These are phyloP conservation scores for Oldenlandia corymbosa DNA, from an alignment of 257 asterid genomes.

Conservation along the genomic window DNA sequence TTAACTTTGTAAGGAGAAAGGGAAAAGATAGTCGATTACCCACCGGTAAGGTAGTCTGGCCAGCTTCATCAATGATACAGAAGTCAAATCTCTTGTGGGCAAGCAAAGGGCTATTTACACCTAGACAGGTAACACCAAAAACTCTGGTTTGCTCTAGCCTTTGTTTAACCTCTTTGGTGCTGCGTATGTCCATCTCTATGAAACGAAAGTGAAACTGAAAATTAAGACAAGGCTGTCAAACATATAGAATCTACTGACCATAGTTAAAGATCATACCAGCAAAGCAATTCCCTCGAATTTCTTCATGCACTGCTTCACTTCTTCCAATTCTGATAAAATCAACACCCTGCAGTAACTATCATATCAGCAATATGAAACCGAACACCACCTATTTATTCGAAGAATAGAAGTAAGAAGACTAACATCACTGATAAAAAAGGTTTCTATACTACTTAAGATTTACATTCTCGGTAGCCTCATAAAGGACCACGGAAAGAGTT, in stretches of 20 bases:
- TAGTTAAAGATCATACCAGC: slow-evolving; percentile 45
- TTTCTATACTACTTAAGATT: not conserved
- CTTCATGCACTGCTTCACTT: slow-evolving; percentile 77
- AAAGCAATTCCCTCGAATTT: slow-evolving; percentile 66
- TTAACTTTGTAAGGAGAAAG: not conserved
- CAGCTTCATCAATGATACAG: slow-evolving; percentile 99
- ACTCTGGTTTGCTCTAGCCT: slow-evolving; percentile 66
- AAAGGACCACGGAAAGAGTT: not conserved
- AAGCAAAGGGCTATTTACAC: slow-evolving; percentile 83
- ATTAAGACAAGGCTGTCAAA: slow-evolving; percentile 16
- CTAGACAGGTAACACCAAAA: slow-evolving; percentile 94
- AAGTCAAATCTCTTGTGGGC: slow-evolving; percentile 76
- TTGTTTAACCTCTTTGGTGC: slow-evolving; percentile 56
- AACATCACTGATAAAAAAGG: not conserved
- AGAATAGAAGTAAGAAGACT: not conserved
- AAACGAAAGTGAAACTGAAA: slow-evolving; percentile 21
- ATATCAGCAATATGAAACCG: not conserved
- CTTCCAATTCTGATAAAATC: slow-evolving; percentile 92
- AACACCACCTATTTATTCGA: not conserved
- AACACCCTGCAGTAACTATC: slow-evolving; percentile 48
- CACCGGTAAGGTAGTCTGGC: slow-evolving; percentile 95
- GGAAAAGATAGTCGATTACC: slow-evolving; percentile 10
- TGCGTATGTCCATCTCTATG: slow-evolving; percentile 50
- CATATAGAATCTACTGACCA: slow-evolving; percentile 11
- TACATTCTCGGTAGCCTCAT: not conserved